Base-by-base conservation (phyloP, 345 rosid genomes). In the Arabidopsis suecica region DNA sequence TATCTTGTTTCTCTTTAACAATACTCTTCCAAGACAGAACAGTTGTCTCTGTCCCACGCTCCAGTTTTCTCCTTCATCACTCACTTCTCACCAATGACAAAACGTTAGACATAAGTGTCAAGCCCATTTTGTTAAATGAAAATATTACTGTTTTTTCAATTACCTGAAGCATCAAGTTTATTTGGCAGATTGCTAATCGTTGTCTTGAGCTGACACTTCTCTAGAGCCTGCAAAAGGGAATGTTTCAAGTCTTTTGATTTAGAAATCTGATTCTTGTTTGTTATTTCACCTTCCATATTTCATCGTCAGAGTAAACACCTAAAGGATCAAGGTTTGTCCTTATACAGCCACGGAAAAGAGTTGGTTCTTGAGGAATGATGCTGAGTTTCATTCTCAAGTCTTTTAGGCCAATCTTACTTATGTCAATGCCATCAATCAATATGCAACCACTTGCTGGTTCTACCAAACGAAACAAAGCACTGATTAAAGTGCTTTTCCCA, bases 291-390 rank as follows among this genome's bases (percentile, higher is more conserved):
- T 87, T 77, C 98, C 98, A 93, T 78, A 93, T 86, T 71, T 91
- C 91, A 41, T 74, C 72, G 23, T 94, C 95, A 2, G 95, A 77
- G 65, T 85, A 84, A 74, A 87, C 84, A 71, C 94, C 88, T 48
- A 94, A 71, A 73, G 98, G 98, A 59, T 91, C 98, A 71, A 91
- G 79, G 77, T 91, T 94, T 6, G 90, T 88, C 40, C 98, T 82
- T 40, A 94, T 81, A 45, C 93, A 87, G 20, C 96, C 98, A 61
- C 85, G 74, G 73, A 94, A 91, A 54, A 91, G 93, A 62, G 96
- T 86, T 68, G 98, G 91, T 9, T 94, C 98, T 77, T 94, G 98
- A 76, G 98, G 98, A 75, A 94, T 91, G 77, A 91, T 91, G 80
- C 98, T 87, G n/a, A 94, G 90, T 80, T 88, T 94, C 85, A 81